phyloP scores from a whole-genome alignment of 2,329 filamentous ascomycete species.

The Byssoonygena ceratinophila region DNA sequence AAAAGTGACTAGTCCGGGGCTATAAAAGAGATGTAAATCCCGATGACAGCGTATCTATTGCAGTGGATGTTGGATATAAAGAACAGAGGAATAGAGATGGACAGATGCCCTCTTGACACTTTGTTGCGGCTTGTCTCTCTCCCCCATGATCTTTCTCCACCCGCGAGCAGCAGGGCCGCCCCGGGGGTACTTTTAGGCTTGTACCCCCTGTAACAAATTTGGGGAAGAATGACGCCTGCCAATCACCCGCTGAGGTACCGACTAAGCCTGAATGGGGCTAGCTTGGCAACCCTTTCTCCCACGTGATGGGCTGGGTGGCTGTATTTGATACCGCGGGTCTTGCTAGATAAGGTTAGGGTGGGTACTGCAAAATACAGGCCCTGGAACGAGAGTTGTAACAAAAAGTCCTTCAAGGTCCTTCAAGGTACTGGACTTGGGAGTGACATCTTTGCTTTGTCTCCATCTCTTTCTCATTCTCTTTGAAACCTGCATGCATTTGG shows the following conservation, averaged over 20 bases:
- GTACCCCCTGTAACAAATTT: background rate
- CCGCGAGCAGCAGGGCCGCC: background rate
- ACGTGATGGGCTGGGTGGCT: conserved; percentile 8
- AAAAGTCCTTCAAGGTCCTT: no score
- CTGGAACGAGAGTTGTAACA: no score
- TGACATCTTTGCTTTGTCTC: no score
- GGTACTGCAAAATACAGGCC: background rate
- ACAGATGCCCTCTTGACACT: background rate
- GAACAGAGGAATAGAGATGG: background rate
- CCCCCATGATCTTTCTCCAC: background rate
- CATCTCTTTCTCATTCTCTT: no score
- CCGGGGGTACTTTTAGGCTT: background rate
- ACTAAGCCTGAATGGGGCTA: background rate
- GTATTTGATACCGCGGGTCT: background rate
- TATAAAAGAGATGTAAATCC: background rate
- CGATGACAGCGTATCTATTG: background rate
- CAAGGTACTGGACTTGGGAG: no score
- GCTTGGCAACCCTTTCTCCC: background rate
- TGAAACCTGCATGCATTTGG: no score
- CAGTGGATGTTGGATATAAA: background rate
- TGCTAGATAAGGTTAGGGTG: conserved; percentile 5
- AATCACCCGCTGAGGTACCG: background rate
- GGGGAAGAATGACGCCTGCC: conserved; percentile 4
- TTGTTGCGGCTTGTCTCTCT: background rate
- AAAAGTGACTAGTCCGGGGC: background rate